Percentiles rank a stretch among this genome's conserved stretches.
Evolutionary conservation across 2,329 filamentous ascomycete genomes (phyloP).

Genomic region (Cladophialophora carrionii): DNA sequence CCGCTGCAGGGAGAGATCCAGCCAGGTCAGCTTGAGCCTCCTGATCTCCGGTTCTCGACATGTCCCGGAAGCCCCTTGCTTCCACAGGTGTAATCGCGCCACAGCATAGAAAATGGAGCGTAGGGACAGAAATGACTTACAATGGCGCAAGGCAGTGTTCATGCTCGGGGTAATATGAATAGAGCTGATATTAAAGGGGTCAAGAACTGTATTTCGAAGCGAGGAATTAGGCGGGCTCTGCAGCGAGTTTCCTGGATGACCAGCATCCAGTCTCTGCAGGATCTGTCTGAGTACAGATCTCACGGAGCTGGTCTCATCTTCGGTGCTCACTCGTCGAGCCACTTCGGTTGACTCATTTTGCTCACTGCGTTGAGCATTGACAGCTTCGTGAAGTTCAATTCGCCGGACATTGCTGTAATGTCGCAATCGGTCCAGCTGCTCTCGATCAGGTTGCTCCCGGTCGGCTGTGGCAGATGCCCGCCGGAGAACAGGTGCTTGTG

Average conservation of each 20-base stretch:
- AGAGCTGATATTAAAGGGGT: constrained; percentile 26
- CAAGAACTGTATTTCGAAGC: constrained; percentile 19
- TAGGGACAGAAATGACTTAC: constrained; percentile 12
- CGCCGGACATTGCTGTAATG: constrained; percentile 24
- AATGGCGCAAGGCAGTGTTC: constrained; percentile 24
- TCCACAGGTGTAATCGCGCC: background rate
- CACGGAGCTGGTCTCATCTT: constrained; percentile 18
- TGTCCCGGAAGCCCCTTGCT: background rate
- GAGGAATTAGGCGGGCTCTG: constrained; percentile 8
- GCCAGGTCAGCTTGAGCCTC: background rate
- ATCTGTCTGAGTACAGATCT: constrained; percentile 27
- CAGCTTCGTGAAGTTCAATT: constrained; percentile 17
- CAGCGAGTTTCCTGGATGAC: constrained; percentile 14
- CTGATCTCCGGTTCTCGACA: background rate
- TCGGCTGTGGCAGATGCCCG: background rate
- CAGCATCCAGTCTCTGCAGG: constrained; percentile 24
- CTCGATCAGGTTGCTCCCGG: constrained; percentile 5
- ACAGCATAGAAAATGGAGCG: background rate
- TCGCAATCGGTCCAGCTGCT: constrained; percentile 16
- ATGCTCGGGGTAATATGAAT: constrained; percentile 25
- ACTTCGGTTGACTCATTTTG: constrained; percentile 5
- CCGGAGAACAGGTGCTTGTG: background rate
- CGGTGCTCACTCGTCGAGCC: background rate
- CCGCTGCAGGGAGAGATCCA: background rate
- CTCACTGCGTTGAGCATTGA: constrained; percentile 13